Percentiles rank a stretch among this genome's conserved stretches.
These are phyloP conservation scores for Argentina anserina DNA, from an alignment of 306 rosid genomes.

Conservation along the genomic window DNA sequence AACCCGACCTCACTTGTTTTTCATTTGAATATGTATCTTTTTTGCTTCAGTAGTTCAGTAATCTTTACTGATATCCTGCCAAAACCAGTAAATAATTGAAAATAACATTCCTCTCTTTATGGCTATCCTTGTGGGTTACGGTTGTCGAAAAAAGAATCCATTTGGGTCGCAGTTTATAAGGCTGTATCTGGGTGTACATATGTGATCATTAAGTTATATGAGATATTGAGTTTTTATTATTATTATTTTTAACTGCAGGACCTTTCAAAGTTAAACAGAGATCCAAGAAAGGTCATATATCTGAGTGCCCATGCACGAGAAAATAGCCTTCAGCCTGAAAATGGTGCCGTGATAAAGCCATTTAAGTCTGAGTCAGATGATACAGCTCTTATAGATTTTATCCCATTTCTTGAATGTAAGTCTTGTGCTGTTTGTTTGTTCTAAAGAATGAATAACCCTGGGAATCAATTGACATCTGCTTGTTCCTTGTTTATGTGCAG, in stretches of 20 bases:
- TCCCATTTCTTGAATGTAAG: constrained; percentile 96
- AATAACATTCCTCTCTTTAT: background rate
- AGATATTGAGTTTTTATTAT: constrained; percentile 1
- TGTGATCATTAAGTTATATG: constrained; percentile 4
- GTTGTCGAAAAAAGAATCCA: no score
- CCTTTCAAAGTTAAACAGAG: constrained; percentile 83
- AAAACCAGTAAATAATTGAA: constrained; percentile 2
- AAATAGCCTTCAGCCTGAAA: constrained; percentile 82
- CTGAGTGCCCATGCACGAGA: constrained; percentile 90
- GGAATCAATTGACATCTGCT: constrained; percentile 22
- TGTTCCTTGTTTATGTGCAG: constrained; percentile 44
- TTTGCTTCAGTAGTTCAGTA: background rate
- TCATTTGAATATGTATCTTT: background rate
- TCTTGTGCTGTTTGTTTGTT: constrained; percentile 3
- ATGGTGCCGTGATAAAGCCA: constrained; percentile 70
- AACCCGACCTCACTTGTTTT: background rate
- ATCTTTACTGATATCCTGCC: background rate
- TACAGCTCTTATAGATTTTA: constrained; percentile 81
- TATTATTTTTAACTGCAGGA: no score
- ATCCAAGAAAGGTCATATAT: constrained; percentile 76
- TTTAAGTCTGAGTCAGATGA: constrained; percentile 75
- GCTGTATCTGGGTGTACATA: background rate
- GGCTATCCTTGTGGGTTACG: no score
- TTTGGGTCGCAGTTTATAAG: background rate
- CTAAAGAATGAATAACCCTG: constrained; percentile 6